These are phyloP conservation scores for Corylus heterophylla DNA, from an alignment of 306 rosid species.

Conservation along the genomic window DNA sequence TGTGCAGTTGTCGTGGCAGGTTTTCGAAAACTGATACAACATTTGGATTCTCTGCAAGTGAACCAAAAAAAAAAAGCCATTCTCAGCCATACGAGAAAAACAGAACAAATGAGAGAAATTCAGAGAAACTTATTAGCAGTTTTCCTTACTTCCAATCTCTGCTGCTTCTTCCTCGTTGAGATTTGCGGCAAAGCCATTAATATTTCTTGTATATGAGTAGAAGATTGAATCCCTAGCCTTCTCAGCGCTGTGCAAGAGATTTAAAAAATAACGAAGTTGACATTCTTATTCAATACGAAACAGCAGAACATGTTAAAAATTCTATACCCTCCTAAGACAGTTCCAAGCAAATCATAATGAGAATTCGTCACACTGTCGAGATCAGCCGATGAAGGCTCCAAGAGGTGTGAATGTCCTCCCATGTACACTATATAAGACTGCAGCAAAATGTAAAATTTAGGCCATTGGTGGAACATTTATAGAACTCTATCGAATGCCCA, in stretches of 20 bases:
- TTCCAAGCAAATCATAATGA: constrained; percentile 53
- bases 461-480: neutral
- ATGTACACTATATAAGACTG: constrained; percentile 76
- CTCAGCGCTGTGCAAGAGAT: constrained; percentile 33
- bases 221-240: constrained; percentile 54
- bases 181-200: constrained; percentile 80
- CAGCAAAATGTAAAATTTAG: neutral
- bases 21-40: constrained; percentile 58
- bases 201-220: constrained; percentile 57
- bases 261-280: neutral
- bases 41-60: constrained; percentile 46
- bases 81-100: neutral
- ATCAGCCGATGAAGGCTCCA: constrained; percentile 26
- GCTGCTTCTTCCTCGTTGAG: constrained; percentile 58
- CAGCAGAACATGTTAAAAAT: neutral
- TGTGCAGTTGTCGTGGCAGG: constrained; percentile 42
- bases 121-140: neutral
- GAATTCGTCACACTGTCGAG: constrained; percentile 32
- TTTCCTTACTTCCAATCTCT: constrained; percentile 43
- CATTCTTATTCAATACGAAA: neutral
- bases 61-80: neutral
- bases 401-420: constrained; percentile 49
- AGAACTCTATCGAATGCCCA: neutral
- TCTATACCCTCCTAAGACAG: constrained; percentile 56
- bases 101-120: neutral